Percentiles rank a stretch among this genome's conserved stretches.
These are phyloP conservation scores for Cardamine occulta DNA, from an alignment of 345 rosid genomes.

Conservation along the genomic window DNA sequence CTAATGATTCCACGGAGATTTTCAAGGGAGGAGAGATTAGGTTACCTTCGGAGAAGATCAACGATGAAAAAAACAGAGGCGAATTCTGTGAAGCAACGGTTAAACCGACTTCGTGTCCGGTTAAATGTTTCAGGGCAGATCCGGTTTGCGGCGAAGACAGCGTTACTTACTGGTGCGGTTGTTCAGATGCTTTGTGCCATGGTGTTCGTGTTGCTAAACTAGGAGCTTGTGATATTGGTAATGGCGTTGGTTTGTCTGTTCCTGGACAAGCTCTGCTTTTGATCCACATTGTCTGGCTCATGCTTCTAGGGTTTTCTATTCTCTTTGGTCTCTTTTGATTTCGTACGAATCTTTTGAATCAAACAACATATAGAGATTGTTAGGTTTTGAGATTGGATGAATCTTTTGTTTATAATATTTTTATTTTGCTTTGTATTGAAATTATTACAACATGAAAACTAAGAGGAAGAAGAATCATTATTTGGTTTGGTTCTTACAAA, in stretches of 20 bases:
- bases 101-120: conserved; percentile 65
- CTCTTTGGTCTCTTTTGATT: conserved; percentile 74
- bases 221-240: conserved; percentile 82
- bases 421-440: conserved; percentile 2
- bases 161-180: conserved; percentile 97
- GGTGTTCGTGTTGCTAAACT: conserved; percentile 65
- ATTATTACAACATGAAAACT: conserved; percentile 24
- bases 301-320: conserved; percentile 83
- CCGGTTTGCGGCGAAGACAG: conserved; percentile 92
- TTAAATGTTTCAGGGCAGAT: conserved; percentile 79
- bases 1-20: conserved; percentile 5
- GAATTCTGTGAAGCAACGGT: conserved; percentile 37
- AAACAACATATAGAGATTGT: neutral
- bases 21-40: conserved; percentile 31
- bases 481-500: conserved; percentile 47
- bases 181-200: conserved; percentile 74
- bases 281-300: conserved; percentile 90
- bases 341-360: neutral
- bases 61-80: conserved; percentile 18
- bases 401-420: conserved; percentile 26
- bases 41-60: conserved; percentile 45
- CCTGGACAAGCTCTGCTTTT: conserved; percentile 89
- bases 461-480: conserved; percentile 2
- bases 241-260: conserved; percentile 69
- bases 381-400: conserved; percentile 11